Conservation (phyloP, 805 yeast species). For the Spathaspora gorwiae region DNA sequence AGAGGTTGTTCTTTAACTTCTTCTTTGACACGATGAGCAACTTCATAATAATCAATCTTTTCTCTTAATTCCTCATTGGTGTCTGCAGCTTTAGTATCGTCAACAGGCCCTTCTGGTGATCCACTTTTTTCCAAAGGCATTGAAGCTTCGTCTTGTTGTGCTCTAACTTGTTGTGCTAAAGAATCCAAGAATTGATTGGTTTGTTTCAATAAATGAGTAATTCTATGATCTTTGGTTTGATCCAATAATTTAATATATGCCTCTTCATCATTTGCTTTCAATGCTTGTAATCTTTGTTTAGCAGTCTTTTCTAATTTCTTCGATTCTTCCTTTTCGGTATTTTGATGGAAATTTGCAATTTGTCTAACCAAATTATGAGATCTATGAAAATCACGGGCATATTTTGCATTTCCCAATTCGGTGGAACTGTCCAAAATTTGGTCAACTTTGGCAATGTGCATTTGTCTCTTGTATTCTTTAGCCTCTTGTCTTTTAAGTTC, state of each 20-base stretch:
- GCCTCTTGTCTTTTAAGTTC: constrained; percentile 63
- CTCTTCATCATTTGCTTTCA: constrained; percentile 84
- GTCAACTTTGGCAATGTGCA: constrained; percentile 47
- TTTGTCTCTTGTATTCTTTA: constrained; percentile 43
- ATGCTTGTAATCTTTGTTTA: constrained; percentile 82
- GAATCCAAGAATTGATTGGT: constrained; percentile 75
- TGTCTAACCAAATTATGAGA: constrained; percentile 25
- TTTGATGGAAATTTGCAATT: constrained; percentile 46
- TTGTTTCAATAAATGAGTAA: constrained; percentile 76
- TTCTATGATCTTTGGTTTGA: constrained; percentile 83
- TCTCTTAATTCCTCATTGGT: constrained; percentile 53
- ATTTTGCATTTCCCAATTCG: constrained; percentile 15
- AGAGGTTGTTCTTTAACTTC: constrained; percentile 61
- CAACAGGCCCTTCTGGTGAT: constrained; percentile 24
- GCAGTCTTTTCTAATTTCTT: constrained; percentile 74
- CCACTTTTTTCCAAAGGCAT: constrained; percentile 13
- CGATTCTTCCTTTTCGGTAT: constrained; percentile 69
- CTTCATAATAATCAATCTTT: constrained; percentile 74
- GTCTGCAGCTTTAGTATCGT: constrained; percentile 23
- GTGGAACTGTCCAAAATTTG: constrained; percentile 26
- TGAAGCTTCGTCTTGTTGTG: constrained; percentile 55
- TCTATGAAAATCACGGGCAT: constrained; percentile 21
- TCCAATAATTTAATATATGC: constrained; percentile 79
- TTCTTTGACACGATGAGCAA: constrained; percentile 73
- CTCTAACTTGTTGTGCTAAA: constrained; percentile 72